A percentile compares a stretch with the other conserved stretches of the same genome.
These are phyloP conservation scores for Byssothecium circinans DNA, from an alignment of 2,329 filamentous ascomycete genomes.

Conservation along the genomic window DNA sequence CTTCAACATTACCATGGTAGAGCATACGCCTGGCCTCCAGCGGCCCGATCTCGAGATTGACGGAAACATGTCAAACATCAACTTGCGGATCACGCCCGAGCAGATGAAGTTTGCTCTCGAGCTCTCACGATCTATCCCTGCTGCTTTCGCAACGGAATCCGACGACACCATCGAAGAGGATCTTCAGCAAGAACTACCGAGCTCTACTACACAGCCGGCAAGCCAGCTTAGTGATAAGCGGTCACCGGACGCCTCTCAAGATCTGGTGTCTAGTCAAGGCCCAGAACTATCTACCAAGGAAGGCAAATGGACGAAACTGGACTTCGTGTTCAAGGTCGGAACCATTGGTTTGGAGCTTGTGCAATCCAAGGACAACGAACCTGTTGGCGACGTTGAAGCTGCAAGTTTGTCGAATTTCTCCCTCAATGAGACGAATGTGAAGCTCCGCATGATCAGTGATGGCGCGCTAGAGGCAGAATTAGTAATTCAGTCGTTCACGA, in stretches of 20 bases:
- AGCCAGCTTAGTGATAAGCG: slow-evolving; percentile 48
- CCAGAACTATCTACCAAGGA: slow-evolving; percentile 71
- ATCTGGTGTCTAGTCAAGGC: slow-evolving; percentile 50
- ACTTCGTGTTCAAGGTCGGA: slow-evolving; percentile 85
- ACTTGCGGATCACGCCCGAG: slow-evolving; percentile 83
- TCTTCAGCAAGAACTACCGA: slow-evolving; percentile 71
- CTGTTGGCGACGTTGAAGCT: slow-evolving; percentile 74
- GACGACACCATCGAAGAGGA: slow-evolving; percentile 71
- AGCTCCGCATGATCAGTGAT: slow-evolving; percentile 90
- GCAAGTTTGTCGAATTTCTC: slow-evolving; percentile 93
- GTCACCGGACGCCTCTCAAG: slow-evolving; percentile 46
- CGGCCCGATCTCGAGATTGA: slow-evolving; percentile 90
- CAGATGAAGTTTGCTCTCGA: slow-evolving; percentile 89
- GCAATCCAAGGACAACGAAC: slow-evolving; percentile 71
- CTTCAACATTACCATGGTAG: slow-evolving; percentile 88
- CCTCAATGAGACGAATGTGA: slow-evolving; percentile 87
- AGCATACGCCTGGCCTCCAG: slow-evolving; percentile 75
- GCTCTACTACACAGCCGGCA: slow-evolving; percentile 54
- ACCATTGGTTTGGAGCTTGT: slow-evolving; percentile 88
- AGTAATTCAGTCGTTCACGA: slow-evolving; percentile 90
- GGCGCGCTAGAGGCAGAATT: slow-evolving; percentile 90
- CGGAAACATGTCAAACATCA: slow-evolving; percentile 90
- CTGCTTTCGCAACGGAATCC: slow-evolving; percentile 76
- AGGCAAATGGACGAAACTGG: slow-evolving; percentile 87
- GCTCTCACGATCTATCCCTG: slow-evolving; percentile 82